A percentile compares a stretch with the other conserved stretches of the same genome.
Evolutionary conservation across 805 yeast species (phyloP).

Genomic region (Tetrapisispora fleetii): DNA sequence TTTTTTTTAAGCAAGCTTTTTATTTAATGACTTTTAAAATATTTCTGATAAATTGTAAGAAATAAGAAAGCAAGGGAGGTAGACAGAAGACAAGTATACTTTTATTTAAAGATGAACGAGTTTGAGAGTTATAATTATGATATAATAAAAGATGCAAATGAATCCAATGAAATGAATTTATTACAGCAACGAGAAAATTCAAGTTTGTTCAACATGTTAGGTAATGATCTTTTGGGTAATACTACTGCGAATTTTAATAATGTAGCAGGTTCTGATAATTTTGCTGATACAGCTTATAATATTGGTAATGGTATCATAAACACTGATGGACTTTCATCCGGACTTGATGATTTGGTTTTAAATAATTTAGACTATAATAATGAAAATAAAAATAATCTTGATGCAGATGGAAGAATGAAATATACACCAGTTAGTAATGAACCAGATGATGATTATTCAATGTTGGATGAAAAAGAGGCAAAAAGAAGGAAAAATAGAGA

Average conservation of each 20-base stretch:
- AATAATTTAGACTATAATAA: background rate
- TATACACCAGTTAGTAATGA: background rate
- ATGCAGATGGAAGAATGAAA: background rate
- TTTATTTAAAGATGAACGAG: background rate
- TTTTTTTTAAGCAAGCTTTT: no score
- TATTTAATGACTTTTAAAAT: no score
- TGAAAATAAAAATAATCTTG: background rate
- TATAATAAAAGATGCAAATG: background rate
- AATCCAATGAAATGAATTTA: background rate
- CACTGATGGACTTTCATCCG: background rate
- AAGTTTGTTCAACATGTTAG: background rate
- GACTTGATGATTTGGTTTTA: background rate
- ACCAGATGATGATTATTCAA: background rate
- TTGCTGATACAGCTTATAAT: background rate
- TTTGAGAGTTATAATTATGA: background rate
- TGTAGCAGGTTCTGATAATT: no score
- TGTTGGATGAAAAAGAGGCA: conserved; percentile 31
- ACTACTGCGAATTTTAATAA: background rate
- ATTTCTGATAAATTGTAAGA: no score
- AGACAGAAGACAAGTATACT: no score
- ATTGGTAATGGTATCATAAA: background rate
- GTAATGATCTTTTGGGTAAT: background rate
- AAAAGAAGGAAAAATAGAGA: conserved; percentile 76
- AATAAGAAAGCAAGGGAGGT: no score
- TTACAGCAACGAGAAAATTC: background rate